Base-by-base conservation (phyloP, 2,329 filamentous ascomycete genomes). In the Amauroascus verrucosus region DNA sequence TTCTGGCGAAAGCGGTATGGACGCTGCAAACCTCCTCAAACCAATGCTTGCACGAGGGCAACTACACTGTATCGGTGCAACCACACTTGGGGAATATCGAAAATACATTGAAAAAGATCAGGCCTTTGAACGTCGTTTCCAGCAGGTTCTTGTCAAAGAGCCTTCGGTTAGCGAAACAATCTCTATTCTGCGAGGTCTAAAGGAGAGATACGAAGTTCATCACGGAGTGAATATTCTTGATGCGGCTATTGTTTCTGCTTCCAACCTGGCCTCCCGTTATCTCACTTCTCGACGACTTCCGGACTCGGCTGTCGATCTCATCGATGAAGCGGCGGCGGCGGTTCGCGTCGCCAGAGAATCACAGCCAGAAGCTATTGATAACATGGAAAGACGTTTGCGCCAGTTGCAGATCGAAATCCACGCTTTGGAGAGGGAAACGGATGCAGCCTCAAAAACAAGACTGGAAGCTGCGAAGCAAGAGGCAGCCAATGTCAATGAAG, bases 91-190 rank as follows among this genome's bases (percentile, higher is more conserved):
- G 57, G 93, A 98, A 69, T 98, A 98, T 72, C 83, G 93, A 65
- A 98, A 98, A 71, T 97, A 98, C 72, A 95, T 98, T 59, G 93
- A 98, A 70, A 98, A 98, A 73, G 93, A 98, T 64, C 86, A 88
- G 44, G 93, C 93, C 45, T 98, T 98, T 67, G 93, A 98, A 72
- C 88, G 93, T 71, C 87, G 93, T 70, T 98, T 98, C 79, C 93
- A 98, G 70, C 93, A 98, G 71, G 93, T 98, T 37, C 72, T 98
- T 43, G 91, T 97, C 68, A 96, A 96, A 74, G 93, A 98, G 67
- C 93, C 93, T 1, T 78, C 82, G 5, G 84, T 97, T 47, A 70
- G 81, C 1, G 93, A 98, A 72, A 97, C 93, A 13, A 82, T 98
- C 58, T 98, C 93, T 20, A 98, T 98, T 64, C 83, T 98, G n/a